Evolutionary conservation across 164 flowering plant species (phyloP).

Genomic region (Stephania yunnanensis): DNA sequence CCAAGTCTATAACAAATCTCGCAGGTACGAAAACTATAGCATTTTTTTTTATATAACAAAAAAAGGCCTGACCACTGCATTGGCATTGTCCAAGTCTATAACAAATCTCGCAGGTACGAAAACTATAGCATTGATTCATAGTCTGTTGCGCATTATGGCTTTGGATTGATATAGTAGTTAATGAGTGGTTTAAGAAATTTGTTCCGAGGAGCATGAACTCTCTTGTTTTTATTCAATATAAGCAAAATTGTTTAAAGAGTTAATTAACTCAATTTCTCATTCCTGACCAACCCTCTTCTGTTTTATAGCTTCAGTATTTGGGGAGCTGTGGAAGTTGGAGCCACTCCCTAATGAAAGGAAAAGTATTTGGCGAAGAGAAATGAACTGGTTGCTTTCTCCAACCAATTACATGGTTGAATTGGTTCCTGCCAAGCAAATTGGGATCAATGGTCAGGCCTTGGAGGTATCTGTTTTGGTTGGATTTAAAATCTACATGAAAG

Average conservation of each 20-base stretch:
- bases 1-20: conserved; percentile 80
- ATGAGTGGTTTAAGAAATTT: neutral
- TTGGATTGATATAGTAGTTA: neutral
- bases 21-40: conserved; percentile 38
- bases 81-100: conserved; percentile 85
- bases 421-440: conserved; percentile 85
- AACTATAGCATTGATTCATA: neutral
- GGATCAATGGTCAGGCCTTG: conserved; percentile 53
- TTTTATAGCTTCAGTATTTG: conserved; percentile 72
- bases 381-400: conserved; percentile 92
- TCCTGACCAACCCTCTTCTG: neutral
- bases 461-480: conserved; percentile 46
- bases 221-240: neutral
- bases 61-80: conserved; percentile 58
- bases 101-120: conserved; percentile 66
- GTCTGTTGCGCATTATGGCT: neutral
- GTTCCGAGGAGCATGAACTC: neutral
- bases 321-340: conserved; percentile 95
- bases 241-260: neutral
- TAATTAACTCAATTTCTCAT: neutral
- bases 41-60: too few species aligned
- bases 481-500: neutral
- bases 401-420: conserved; percentile 89
- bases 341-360: conserved; percentile 76
- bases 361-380: conserved; percentile 71